These are phyloP conservation scores for Ceratocystiopsis brevicomis DNA, from an alignment of 2,329 filamentous ascomycete genomes.

Conservation along the genomic window DNA sequence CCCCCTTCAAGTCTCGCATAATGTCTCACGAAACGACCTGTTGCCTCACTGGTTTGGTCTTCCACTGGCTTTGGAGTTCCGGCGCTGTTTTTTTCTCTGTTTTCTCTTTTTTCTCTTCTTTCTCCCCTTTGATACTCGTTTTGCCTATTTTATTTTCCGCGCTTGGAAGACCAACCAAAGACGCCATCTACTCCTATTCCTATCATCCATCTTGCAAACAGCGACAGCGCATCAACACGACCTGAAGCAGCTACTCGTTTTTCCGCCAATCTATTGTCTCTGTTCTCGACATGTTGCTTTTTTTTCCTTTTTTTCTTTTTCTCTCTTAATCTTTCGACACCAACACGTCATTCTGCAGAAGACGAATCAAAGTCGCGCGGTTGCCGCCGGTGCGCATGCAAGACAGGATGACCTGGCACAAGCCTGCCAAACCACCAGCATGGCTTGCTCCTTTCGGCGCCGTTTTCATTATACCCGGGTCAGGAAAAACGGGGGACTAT, in stretches of 20 bases:
- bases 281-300: background rate
- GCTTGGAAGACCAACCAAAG: background rate
- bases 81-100: slow-evolving; percentile 6
- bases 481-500: too few species aligned
- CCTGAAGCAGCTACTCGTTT: background rate
- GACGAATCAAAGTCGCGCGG: too few species aligned
- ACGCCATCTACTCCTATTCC: too few species aligned
- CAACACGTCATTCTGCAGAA: too few species aligned
- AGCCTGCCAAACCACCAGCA: too few species aligned
- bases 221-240: slow-evolving; percentile 5
- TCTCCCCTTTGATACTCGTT: background rate
- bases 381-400: too few species aligned
- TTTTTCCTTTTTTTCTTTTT: background rate
- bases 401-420: too few species aligned
- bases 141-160: slow-evolving; percentile 1
- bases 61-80: slow-evolving; percentile 14
- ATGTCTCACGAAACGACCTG: slow-evolving; percentile 15
- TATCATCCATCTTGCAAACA: background rate
- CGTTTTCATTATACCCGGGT: too few species aligned
- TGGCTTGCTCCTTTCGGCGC: too few species aligned
- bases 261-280: background rate
- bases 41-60: slow-evolving; percentile 11
- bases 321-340: background rate
- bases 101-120: background rate
- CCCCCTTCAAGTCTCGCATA: slow-evolving; percentile 12